These are phyloP conservation scores for Oropetium thomaeum DNA, from an alignment of 176 grass and related monocot genomes.

Conservation along the genomic window DNA sequence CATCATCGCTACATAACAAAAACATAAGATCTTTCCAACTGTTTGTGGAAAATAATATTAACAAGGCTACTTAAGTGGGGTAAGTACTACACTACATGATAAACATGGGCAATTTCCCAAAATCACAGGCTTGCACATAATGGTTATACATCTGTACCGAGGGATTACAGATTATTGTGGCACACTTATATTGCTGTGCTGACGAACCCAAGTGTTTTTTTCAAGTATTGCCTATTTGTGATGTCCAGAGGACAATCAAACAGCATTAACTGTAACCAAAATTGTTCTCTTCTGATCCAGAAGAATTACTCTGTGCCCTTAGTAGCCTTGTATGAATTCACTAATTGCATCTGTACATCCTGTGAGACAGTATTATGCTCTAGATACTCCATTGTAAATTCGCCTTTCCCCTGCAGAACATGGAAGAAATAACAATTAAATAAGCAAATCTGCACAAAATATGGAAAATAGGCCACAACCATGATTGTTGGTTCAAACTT, in stretches of 20 bases:
- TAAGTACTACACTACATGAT: neutral
- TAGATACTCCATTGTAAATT: conserved; percentile 99
- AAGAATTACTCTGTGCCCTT: conserved; percentile 63
- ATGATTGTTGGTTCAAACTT: too few species aligned
- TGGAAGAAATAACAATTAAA: neutral
- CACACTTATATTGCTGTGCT: neutral
- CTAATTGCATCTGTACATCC: conserved; percentile 82
- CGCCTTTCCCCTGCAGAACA: conserved; percentile 74
- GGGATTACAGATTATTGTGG: conserved; percentile 29
- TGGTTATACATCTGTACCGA: neutral
- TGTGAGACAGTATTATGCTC: conserved; percentile 81
- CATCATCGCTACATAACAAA: neutral
- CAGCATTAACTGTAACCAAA: conserved; percentile 15
- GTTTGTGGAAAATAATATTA: neutral
- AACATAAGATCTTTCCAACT: neutral
- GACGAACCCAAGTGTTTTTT: conserved; percentile 3
- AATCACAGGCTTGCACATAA: neutral
- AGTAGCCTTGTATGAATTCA: conserved; percentile 64
- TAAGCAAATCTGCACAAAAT: neutral
- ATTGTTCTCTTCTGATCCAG: neutral
- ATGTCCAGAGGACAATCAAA: conserved; percentile 7
- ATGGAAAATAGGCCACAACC: too few species aligned
- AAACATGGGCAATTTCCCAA: neutral
- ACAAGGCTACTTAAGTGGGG: neutral
- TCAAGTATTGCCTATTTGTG: conserved; percentile 17